phyloP scores from a whole-genome alignment of 2,329 filamentous ascomycete genomes.

The Penicillium sp. region DNA sequence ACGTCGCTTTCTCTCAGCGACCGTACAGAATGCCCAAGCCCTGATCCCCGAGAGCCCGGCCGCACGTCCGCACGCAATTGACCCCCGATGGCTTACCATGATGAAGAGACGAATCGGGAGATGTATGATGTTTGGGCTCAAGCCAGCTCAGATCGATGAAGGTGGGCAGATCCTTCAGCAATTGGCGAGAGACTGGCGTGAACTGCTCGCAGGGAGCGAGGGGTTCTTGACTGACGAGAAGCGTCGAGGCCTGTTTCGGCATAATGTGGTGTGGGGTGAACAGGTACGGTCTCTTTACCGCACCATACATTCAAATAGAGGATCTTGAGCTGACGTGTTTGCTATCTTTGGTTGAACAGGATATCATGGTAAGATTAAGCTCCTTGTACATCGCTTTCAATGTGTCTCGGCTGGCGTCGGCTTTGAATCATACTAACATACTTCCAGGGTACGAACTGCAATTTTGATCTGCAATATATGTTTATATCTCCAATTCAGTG shows the following conservation, averaged over 20 bases:
- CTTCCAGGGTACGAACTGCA: slow-evolving; percentile 27
- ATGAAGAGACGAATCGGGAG: slow-evolving; percentile 68
- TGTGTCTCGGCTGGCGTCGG: not conserved
- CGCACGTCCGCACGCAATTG: slow-evolving; percentile 31
- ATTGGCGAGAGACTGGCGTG: slow-evolving; percentile 67
- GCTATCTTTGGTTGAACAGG: slow-evolving; percentile 26
- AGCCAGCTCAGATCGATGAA: slow-evolving; percentile 55
- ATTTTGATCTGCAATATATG: not conserved
- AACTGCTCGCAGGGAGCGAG: slow-evolving; percentile 70
- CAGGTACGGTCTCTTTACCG: slow-evolving; percentile 59
- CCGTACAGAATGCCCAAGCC: slow-evolving; percentile 14
- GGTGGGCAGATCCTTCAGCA: slow-evolving; percentile 61
- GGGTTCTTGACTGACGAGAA: slow-evolving; percentile 68
- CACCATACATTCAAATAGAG: not conserved
- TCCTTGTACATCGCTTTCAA: not conserved
- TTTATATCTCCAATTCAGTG: not conserved
- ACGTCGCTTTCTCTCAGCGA: slow-evolving; percentile 21
- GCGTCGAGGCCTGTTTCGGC: slow-evolving; percentile 62
- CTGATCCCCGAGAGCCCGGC: slow-evolving; percentile 13
- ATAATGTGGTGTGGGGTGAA: slow-evolving; percentile 79
- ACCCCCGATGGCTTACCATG: slow-evolving; percentile 69
- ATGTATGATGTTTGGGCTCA: slow-evolving; percentile 73
- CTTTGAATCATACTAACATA: slow-evolving; percentile 9
- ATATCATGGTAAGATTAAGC: slow-evolving; percentile 45
- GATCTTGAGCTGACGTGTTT: not conserved